These are phyloP conservation scores for Suillus placidus DNA, from an alignment of 768 basidiomycete genomes.

Conservation along the genomic window DNA sequence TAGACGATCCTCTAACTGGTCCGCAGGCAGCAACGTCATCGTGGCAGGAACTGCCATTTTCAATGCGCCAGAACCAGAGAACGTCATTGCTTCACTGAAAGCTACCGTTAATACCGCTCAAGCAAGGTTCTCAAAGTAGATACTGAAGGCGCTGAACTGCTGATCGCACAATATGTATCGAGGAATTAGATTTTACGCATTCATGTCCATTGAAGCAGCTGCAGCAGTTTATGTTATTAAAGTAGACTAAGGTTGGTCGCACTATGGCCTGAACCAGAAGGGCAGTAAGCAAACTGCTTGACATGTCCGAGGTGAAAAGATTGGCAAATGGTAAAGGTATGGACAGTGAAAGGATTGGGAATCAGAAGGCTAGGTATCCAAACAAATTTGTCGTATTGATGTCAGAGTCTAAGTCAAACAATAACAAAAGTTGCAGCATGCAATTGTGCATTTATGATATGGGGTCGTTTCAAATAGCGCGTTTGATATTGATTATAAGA, in stretches of 20 bases:
- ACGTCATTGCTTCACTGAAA: constrained; percentile 76
- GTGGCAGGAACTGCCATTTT: constrained; percentile 98
- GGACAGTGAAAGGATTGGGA: constrained; percentile 26
- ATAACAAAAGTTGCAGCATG: constrained; percentile 28
- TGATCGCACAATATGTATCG: background rate
- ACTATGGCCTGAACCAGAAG: constrained; percentile 18
- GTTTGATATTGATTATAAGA: constrained; percentile 32
- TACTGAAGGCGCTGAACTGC: background rate
- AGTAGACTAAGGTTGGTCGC: constrained; percentile 29
- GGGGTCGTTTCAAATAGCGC: constrained; percentile 29
- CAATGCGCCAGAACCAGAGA: constrained; percentile 71
- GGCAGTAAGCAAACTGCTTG: constrained; percentile 18
- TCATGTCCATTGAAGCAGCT: constrained; percentile 2
- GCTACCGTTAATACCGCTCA: constrained; percentile 70
- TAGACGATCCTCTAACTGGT: constrained; percentile 3
- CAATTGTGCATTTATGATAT: constrained; percentile 28
- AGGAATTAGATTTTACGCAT: constrained; percentile 4
- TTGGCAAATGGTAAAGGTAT: constrained; percentile 24
- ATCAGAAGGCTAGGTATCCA: constrained; percentile 29
- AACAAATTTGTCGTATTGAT: constrained; percentile 27
- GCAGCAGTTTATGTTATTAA: constrained; percentile 24
- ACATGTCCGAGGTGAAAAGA: constrained; percentile 21
- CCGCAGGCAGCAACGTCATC: constrained; percentile 91
- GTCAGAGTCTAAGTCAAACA: constrained; percentile 35
- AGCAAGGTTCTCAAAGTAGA: constrained; percentile 39